Conservation (phyloP, 305 asterid species). For the Euphrasia arctica region DNA sequence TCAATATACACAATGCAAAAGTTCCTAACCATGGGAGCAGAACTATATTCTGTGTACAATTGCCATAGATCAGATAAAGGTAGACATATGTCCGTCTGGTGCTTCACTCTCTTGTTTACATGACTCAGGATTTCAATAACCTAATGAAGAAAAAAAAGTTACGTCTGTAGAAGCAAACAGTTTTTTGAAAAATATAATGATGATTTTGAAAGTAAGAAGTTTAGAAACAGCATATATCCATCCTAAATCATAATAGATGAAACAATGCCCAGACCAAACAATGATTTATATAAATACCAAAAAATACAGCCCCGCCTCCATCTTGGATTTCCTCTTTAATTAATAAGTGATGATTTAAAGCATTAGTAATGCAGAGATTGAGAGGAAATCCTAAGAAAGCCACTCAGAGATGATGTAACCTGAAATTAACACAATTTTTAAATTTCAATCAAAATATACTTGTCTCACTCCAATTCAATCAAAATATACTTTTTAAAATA, state of each 20-base stretch:
- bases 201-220: conserved; percentile 4
- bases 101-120: conserved; percentile 91
- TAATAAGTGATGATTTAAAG: conserved; percentile 3
- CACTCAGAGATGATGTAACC: conserved; percentile 6
- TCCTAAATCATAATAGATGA: background rate
- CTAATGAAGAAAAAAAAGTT: conserved; percentile 36
- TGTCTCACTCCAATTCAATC: too few relatives aligned
- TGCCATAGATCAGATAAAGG: conserved; percentile 79
- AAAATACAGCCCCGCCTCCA: background rate
- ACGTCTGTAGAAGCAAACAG: conserved; percentile 20
- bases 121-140: conserved; percentile 91
- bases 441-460: too few relatives aligned
- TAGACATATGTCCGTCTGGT: conserved; percentile 65
- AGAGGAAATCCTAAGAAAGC: conserved; percentile 9
- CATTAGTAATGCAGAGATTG: conserved; percentile 12
- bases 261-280: conserved; percentile 8
- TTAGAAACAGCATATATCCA: conserved; percentile 16
- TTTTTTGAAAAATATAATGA: conserved; percentile 11
- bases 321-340: background rate
- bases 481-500: too few relatives aligned
- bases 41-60: conserved; percentile 63
- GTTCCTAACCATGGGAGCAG: conserved; percentile 81
- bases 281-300: background rate
- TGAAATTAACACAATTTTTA: too few relatives aligned
- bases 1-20: conserved; percentile 88